phyloP scores from a whole-genome alignment of 1,139 yeast genomes.

The Candida tropicalis region DNA sequence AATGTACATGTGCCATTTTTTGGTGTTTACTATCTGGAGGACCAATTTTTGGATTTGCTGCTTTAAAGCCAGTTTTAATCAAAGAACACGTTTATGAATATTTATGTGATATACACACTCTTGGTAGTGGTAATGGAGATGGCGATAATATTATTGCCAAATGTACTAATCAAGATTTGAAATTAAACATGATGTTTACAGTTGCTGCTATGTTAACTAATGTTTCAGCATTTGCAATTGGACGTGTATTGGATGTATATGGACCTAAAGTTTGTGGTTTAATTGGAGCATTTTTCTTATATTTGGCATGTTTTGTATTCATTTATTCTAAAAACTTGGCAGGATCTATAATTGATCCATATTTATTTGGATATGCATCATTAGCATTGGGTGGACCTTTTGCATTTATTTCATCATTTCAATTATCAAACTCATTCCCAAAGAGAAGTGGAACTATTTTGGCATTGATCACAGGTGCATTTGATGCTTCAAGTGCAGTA shows the following conservation, averaged over 20 bases:
- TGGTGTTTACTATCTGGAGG: slow-evolving; percentile 52
- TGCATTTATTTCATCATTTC: slow-evolving; percentile 47
- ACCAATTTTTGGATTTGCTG: slow-evolving; percentile 52
- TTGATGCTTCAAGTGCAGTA: slow-evolving; percentile 50
- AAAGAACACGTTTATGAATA: slow-evolving; percentile 43
- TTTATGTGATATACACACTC: slow-evolving; percentile 27
- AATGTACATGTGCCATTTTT: slow-evolving; percentile 40
- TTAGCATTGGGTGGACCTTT: slow-evolving; percentile 53
- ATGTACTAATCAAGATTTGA: slow-evolving; percentile 46
- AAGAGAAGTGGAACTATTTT: slow-evolving; percentile 41
- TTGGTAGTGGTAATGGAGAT: slow-evolving; percentile 8
- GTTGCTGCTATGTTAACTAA: slow-evolving; percentile 49
- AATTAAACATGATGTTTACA: slow-evolving; percentile 49
- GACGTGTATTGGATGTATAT: slow-evolving; percentile 40
- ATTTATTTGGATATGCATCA: slow-evolving; percentile 41
- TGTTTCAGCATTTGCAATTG: slow-evolving; percentile 45
- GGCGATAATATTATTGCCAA: slow-evolving; percentile 23
- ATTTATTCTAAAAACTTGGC: slow-evolving; percentile 29
- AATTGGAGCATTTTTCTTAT: slow-evolving; percentile 41
- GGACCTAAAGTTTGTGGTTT: slow-evolving; percentile 50
- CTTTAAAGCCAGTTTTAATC: slow-evolving; percentile 46
- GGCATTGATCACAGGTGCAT: slow-evolving; percentile 50
- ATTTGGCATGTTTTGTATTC: slow-evolving; percentile 40
- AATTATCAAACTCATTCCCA: slow-evolving; percentile 49
- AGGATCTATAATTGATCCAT: slow-evolving; percentile 35